Conservation (phyloP, 169 alveolate species). For the Plasmodium chabaudi region DNA sequence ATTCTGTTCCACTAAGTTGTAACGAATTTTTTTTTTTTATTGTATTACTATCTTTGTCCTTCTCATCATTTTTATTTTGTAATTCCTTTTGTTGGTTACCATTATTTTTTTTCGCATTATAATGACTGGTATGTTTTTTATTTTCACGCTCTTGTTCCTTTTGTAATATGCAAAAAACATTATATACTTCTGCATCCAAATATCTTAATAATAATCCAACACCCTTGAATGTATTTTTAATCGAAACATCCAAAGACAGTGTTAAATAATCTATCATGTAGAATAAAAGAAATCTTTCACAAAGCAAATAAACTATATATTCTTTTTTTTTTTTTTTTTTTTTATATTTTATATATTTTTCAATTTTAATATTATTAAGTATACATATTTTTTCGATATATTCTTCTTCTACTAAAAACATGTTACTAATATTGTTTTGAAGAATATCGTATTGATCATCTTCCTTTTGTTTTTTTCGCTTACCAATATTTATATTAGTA, state of each 20-base stretch:
- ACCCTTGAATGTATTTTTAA: constrained; percentile 62
- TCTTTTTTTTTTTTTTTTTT: constrained; percentile 66
- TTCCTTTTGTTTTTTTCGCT: background rate
- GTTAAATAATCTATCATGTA: constrained; percentile 74
- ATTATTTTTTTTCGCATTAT: background rate
- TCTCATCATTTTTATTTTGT: background rate
- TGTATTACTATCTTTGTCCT: background rate
- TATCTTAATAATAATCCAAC: constrained; percentile 52
- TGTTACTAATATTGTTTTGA: constrained; percentile 25
- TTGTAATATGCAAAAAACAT: constrained; percentile 61
- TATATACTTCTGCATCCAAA: constrained; percentile 49
- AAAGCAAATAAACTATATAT: constrained; percentile 48
- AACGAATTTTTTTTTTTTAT: constrained; percentile 10
- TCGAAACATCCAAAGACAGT: constrained; percentile 44
- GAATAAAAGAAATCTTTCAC: constrained; percentile 63
- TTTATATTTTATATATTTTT: constrained; percentile 62
- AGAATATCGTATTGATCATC: background rate
- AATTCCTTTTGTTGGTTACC: background rate
- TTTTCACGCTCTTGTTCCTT: constrained; percentile 64
- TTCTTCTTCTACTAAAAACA: constrained; percentile 55
- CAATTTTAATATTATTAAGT: constrained; percentile 51
- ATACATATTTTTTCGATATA: constrained; percentile 68
- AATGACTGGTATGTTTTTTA: constrained; percentile 7
- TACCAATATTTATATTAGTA: background rate
- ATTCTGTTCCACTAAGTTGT: constrained; percentile 54